phyloP scores from a whole-genome alignment of 345 rosid genomes.

The Pelargonium nanum region DNA sequence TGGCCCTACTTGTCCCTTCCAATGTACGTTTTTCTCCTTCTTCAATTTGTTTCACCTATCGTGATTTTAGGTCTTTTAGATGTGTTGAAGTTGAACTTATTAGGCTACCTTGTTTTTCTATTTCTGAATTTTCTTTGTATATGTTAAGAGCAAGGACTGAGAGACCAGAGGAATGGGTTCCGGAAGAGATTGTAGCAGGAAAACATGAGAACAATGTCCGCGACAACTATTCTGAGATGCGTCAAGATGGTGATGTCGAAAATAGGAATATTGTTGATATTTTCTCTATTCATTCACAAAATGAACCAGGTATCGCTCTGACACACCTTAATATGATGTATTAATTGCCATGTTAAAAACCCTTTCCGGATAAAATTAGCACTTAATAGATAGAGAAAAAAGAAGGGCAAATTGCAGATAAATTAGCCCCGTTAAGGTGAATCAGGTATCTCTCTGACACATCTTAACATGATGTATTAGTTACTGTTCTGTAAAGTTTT shows the following conservation, averaged over 20 bases:
- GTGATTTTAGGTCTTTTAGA: background rate
- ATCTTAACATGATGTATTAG: too few species aligned
- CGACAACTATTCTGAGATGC: slow-evolving; percentile 33
- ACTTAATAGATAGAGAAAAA: too few species aligned
- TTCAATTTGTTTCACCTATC: background rate
- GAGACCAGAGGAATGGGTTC: slow-evolving; percentile 96
- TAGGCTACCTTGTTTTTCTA: slow-evolving; percentile 5
- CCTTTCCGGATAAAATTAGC: too few species aligned
- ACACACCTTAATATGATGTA: slow-evolving; percentile 1
- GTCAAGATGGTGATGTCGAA: slow-evolving; percentile 29
- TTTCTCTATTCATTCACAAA: slow-evolving; percentile 63
- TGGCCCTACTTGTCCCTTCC: slow-evolving; percentile 93
- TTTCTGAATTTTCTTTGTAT: slow-evolving; percentile 15
- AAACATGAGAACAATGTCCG: slow-evolving; percentile 20
- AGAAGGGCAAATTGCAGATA: too few species aligned
- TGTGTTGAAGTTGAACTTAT: background rate
- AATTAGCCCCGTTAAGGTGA: too few species aligned
- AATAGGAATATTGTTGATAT: slow-evolving; percentile 59
- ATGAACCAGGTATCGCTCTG: slow-evolving; percentile 32
- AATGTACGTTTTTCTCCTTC: slow-evolving; percentile 34
- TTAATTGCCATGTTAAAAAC: background rate
- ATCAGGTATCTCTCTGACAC: too few species aligned
- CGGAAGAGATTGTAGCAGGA: slow-evolving; percentile 43
- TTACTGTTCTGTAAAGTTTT: too few species aligned
- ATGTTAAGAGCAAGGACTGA: slow-evolving; percentile 47